Evolutionary conservation across 169 alveolate genomes (phyloP), one percentile per base, ranked within the genome.

Genomic region (Plasmodium sp.): DNA sequence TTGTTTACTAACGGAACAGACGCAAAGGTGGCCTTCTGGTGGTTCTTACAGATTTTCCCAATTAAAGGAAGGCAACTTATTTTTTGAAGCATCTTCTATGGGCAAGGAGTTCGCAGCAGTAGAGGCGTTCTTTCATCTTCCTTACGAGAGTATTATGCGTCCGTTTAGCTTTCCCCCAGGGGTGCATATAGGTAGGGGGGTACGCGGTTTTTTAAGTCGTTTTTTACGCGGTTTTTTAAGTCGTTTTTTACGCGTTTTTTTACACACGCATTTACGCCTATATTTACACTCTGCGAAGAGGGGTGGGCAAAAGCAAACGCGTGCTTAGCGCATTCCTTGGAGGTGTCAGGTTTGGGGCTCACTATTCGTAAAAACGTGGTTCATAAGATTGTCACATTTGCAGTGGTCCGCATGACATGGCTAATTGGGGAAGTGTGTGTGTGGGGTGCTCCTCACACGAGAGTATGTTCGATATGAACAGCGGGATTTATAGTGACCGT

Each of bases 11-110:
- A 79, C 34, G 41, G 84, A 77, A 45, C 22, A 18, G 73, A 62
- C 7, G 79, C 16, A 22, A 43, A 62, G 36, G 58, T 77, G 7
- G n/a, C 54, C 34, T 58, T 75, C 31, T 41, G 45, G 12, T 86
- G n/a, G 45, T 75, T 86, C 51, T 79, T 75, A 77, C 81, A 75
- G 41, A 75, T 51, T 86, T 86, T 79, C 34, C 86, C 73, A 58
- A 51, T 86, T 71, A 86, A 43, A 27, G 85, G 71, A 86, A 86
- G 16, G 31, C 58, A 27, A 56, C 62, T 75, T 86, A 86, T 74
- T 77, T 54, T 77, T 86, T 36, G 33, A 54, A 86, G 10, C 93
- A 86, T 86, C 71, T 86, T 86, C 62, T 39, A 84, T 14, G 22
- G 36, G 48, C 22, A 56, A 56, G 10, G 36, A 18, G 14, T 54